These are phyloP conservation scores for Ulvella scutata DNA, from an alignment of 139 green algal genomes.

Conservation along the genomic window DNA sequence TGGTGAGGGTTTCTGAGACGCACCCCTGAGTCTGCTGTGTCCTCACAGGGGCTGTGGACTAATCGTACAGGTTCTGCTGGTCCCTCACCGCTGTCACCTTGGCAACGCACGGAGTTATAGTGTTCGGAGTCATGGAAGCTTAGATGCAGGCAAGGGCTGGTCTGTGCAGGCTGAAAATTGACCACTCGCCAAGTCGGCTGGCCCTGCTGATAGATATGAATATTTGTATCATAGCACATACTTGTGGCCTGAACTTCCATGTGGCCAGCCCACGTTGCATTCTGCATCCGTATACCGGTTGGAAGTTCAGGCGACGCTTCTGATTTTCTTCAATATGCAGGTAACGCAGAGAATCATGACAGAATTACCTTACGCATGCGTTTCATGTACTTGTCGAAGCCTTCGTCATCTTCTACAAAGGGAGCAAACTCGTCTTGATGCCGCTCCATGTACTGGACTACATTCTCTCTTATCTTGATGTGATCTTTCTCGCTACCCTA, in stretches of 20 bases:
- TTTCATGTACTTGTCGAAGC: constrained; percentile 37
- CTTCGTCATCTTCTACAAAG: constrained; percentile 58
- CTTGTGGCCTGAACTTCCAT: constrained; percentile 50
- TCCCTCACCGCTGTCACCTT: constrained; percentile 16
- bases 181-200: constrained; percentile 32
- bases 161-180: constrained; percentile 5
- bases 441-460: constrained; percentile 23
- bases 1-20: neutral
- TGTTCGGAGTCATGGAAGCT: constrained; percentile 49
- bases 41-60: too few species aligned
- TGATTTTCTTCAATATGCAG: too few species aligned
- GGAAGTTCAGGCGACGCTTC: too few species aligned
- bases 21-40: too few species aligned
- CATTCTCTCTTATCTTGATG: constrained; percentile 10
- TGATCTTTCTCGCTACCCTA: constrained; percentile 31
- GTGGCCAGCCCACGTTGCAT: constrained; percentile 42
- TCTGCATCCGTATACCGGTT: constrained; percentile 8
- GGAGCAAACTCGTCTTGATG: constrained; percentile 26
- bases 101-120: constrained; percentile 42
- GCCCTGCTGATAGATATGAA: constrained; percentile 39
- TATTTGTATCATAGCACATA: constrained; percentile 18
- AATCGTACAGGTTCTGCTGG: too few species aligned
- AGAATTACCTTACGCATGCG: constrained; percentile 46
- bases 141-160: constrained; percentile 19
- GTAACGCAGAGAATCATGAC: too few species aligned